Evolutionary conservation across 2,329 filamentous ascomycete species (phyloP).

Genomic region (Apiospora koreana): DNA sequence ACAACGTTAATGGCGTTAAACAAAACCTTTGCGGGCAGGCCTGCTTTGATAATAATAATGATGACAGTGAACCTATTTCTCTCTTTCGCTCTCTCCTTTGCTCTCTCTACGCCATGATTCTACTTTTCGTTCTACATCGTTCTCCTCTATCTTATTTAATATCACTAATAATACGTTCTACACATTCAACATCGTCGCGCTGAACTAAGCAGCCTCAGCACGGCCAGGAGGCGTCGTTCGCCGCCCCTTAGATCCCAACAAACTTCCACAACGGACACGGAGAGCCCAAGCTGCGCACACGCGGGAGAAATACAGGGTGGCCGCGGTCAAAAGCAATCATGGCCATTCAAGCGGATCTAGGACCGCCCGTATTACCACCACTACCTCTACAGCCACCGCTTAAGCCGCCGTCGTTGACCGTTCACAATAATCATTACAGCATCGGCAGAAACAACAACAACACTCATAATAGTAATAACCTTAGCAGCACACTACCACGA

Average conservation of each 20-base stretch:
- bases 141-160: neutral
- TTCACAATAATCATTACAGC: neutral
- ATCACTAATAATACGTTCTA: neutral
- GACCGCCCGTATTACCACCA: neutral
- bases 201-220: neutral
- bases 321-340: neutral
- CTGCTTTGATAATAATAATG: neutral
- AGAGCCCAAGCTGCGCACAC: neutral
- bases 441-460: neutral
- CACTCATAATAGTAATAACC: neutral
- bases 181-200: neutral
- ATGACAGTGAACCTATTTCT: neutral
- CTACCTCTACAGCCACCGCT: neutral
- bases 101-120: neutral
- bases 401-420: neutral
- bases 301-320: neutral
- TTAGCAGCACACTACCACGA: neutral
- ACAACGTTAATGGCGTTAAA: neutral
- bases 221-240: constrained; percentile 1
- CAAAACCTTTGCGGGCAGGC: neutral
- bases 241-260: neutral
- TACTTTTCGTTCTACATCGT: neutral
- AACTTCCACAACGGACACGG: neutral
- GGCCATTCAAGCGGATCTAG: neutral
- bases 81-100: no score